A percentile compares a stretch with the other conserved stretches of the same genome.
phyloP scores from a whole-genome alignment of 768 basidiomycete genomes.

The Neoboletus magnificus region DNA sequence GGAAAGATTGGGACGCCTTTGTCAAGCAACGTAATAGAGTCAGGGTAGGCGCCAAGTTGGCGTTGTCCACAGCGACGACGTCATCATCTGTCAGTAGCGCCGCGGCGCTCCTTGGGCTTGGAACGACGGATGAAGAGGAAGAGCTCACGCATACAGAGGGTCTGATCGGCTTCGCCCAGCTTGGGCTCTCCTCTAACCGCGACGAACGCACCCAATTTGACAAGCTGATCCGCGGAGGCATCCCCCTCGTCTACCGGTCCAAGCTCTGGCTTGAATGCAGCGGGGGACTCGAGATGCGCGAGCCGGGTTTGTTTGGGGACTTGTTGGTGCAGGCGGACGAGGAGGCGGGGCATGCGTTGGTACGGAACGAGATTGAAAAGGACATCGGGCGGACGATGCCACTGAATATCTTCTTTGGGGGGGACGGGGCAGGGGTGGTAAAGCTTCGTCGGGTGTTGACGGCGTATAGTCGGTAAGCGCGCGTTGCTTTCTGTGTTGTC shows the following conservation, averaged over 20 bases:
- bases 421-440: constrained; percentile 90
- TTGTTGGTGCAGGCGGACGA: constrained; percentile 55
- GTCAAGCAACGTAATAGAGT: constrained; percentile 63
- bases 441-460: constrained; percentile 87
- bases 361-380: constrained; percentile 87
- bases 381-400: constrained; percentile 93
- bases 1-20: constrained; percentile 87
- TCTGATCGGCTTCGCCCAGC: constrained; percentile 86
- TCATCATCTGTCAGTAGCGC: constrained; percentile 40
- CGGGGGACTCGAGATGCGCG: constrained; percentile 86
- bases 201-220: constrained; percentile 81
- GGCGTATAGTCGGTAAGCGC: constrained; percentile 84
- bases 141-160: constrained; percentile 82
- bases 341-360: constrained; percentile 43
- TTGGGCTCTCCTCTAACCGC: constrained; percentile 66
- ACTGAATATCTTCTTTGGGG: constrained; percentile 93
- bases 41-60: constrained; percentile 29
- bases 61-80: constrained; percentile 15
- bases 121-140: constrained; percentile 60
- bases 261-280: constrained; percentile 94
- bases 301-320: constrained; percentile 88
- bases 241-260: constrained; percentile 83
- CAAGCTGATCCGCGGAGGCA: constrained; percentile 75
- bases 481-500: not conserved
- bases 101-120: constrained; percentile 66